Evolutionary conservation across 2,329 filamentous ascomycete species (phyloP), one percentile per base, ranked within the genome.

Genomic region (Paracamarosporium sp.): DNA sequence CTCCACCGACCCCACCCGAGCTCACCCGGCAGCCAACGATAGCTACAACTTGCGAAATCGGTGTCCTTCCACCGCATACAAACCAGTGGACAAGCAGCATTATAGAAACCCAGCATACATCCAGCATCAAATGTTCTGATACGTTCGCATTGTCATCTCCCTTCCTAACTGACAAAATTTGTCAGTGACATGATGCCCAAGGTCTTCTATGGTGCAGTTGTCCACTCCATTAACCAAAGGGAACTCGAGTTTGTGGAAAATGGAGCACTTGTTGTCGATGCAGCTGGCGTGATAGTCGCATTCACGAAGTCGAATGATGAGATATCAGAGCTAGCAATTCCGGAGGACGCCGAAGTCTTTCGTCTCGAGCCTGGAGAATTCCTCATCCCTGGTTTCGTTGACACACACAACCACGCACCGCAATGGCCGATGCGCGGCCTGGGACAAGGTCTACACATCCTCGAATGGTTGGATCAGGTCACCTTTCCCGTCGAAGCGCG

Each of bases 401-500:
- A 90, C 75, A 89, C 87, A 1, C 88, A 90, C 72, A 88, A 88
- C 59, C 88, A 90, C 66, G 88, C 88, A 0, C 87, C 88, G 2
- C 82, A 84, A 72, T 83, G 79, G 77, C 73, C 79, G 22, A 80
- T 81, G 59, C 76, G 80, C 17, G 80, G 80, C 5, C 68, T 78
- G 3, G 80, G 80, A 5, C 77, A 78, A 51, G 78, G 79, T 6
- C 7, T 57, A 17, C 55, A 57, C 31, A 57, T 57, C 20, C 50
- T 57, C 7, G 84, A 89, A 66, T 90, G 88, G 88, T 79, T 90
- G 1, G 79, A 85, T 31, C 72, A 83, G n/a, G 79, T 88, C 25
- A 90, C 88, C 0, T 90, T 89, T 63, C 86, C 85, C 1, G 82
- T 86, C 60, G 88, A 90, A 71, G 83, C 86, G 4, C 83, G 82